Base-by-base conservation (phyloP, 2,329 filamentous ascomycete species). In the Alternaria alternata region DNA sequence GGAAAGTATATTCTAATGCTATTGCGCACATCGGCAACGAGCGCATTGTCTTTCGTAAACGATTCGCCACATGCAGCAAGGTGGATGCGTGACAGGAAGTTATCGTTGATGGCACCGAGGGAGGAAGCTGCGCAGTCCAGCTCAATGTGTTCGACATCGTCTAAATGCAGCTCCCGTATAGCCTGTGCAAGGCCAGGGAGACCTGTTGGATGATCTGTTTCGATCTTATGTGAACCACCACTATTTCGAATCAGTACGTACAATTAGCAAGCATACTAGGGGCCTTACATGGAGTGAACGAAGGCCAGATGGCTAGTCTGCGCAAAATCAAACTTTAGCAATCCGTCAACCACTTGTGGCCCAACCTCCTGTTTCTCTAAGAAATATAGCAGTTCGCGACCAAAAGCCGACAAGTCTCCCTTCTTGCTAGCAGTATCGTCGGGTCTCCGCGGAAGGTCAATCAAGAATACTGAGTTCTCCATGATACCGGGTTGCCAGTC, bases 121-220 rank as follows among this genome's bases (percentile, higher is more conserved):
- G 94, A 97, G 0, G 94, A 92, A 24, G 91, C 87, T 56, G 93
- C 84, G 65, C 91, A 91, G 76, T 97, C 93, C 36, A 96, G 76
- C 53, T 91, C 84, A 14, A 94, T 69, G 2, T 83, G 79, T 6
- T 80, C 77, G 3, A 81, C 75, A 2, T 72, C 47, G 11, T 73
- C 54, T 8, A 78, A 61, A 12, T 65, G 41, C 6, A 79, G 54
- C 16, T 65, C 57, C 16, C 60, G 68, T 36, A 98, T 84, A 43
- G 90, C 87, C 47, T 82, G 84, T 1, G 89, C 89, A 22, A 98
- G 84, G 3, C 93, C 91, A 61, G 88, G 88, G 60, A 93, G 89
- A 18, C 94, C 94, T 0, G 88, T 91, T 2, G 82, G 78, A 57
- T 77, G 76, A 67, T 81, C 80, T 12, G 77, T 67, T 4, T 76